Conservation (phyloP, 1,284 basidiomycete species). For the Athelia sp. region DNA sequence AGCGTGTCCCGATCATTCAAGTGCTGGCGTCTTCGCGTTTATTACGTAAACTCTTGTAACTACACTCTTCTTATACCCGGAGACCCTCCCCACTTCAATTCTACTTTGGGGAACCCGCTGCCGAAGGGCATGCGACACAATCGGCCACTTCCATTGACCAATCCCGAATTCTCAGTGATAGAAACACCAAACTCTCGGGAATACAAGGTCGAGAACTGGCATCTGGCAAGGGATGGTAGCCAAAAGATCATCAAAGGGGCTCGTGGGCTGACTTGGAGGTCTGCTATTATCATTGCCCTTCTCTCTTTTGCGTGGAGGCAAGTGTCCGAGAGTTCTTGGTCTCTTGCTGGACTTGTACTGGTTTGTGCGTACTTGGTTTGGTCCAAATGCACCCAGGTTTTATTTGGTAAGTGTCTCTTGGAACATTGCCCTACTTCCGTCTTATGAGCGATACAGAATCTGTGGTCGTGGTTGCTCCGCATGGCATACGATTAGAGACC, state of each 20-base stretch:
- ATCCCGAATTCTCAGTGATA: constrained; percentile 51
- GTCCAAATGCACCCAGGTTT: constrained; percentile 38
- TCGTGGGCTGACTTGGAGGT: constrained; percentile 28
- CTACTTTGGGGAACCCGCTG: neutral
- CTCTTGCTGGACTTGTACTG: constrained; percentile 3
- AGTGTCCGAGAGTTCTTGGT: neutral
- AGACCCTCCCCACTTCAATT: neutral
- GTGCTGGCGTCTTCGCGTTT: constrained; percentile 32
- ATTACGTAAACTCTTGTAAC: constrained; percentile 39
- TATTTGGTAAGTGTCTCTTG: constrained; percentile 40
- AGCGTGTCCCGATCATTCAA: neutral
- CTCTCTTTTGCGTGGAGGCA: constrained; percentile 22
- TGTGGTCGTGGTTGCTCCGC: constrained; percentile 54
- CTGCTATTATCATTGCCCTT: constrained; percentile 28
- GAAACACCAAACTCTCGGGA: constrained; percentile 42
- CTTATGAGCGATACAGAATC: constrained; percentile 45
- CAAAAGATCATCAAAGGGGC: constrained; percentile 24
- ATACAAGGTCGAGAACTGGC: constrained; percentile 50
- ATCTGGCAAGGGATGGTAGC: constrained; percentile 34
- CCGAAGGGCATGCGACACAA: constrained; percentile 33
- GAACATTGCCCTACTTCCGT: neutral
- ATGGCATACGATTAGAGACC: constrained; percentile 71
- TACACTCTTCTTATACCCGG: constrained; percentile 41
- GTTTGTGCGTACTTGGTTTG: constrained; percentile 16
- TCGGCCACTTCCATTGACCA: constrained; percentile 38